Evolutionary conservation across 306 rosid genomes (phyloP).

Genomic region (Castanospermum australe): DNA sequence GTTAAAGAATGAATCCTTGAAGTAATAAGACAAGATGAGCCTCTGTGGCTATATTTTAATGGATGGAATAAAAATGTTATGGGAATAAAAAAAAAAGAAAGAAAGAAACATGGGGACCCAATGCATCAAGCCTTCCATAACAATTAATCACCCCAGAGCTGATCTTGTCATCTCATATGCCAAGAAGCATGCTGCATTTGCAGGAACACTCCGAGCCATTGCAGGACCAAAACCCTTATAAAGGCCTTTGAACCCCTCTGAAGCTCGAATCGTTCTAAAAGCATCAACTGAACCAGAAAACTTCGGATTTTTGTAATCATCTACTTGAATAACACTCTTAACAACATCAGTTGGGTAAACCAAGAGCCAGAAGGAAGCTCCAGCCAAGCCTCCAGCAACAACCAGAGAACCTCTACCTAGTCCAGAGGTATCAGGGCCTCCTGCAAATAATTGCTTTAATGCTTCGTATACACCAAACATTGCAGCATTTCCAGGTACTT

Average conservation of each 20-base stretch:
- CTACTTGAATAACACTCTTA: conserved; percentile 90
- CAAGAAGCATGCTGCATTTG: conserved; percentile 97
- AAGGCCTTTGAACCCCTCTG: conserved; percentile 80
- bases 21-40: neutral
- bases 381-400: conserved; percentile 92
- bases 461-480: conserved; percentile 94
- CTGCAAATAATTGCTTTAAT: conserved; percentile 67
- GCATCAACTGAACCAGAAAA: conserved; percentile 81
- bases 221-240: conserved; percentile 98
- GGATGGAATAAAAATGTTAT: conserved; percentile 3
- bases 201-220: conserved; percentile 86
- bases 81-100: neutral
- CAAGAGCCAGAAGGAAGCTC: conserved; percentile 70
- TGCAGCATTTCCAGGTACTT: conserved; percentile 92
- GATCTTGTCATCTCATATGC: conserved; percentile 91
- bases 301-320: conserved; percentile 84
- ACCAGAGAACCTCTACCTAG: conserved; percentile 85
- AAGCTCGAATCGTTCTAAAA: conserved; percentile 61
- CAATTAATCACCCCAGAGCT: conserved; percentile 57
- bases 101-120: conserved; percentile 8
- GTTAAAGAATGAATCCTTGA: conserved; percentile 31
- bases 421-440: conserved; percentile 74
- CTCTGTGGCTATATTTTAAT: conserved; percentile 20
- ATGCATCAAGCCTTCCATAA: neutral
- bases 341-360: conserved; percentile 93